Base-by-base conservation (phyloP, 73 alveolate species). In the Paramecium sexaurelia region DNA sequence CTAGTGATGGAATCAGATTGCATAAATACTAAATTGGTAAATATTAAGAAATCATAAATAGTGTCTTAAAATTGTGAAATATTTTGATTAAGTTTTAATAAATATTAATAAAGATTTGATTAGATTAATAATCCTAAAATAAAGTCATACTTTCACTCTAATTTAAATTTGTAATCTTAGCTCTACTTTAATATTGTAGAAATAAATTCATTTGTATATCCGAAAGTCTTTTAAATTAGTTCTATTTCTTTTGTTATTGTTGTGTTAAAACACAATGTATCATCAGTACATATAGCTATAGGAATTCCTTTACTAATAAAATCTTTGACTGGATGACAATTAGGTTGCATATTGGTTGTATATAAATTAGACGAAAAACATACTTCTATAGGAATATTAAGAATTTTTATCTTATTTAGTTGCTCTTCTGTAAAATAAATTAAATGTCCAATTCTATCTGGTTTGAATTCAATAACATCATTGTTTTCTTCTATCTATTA, bases 391-490 rank as follows among this genome's bases (percentile, higher is more conserved):
- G 97, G 98, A n/a, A 96, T 96, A 17, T 83, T 61, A 0, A 55
- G 24, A 29, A 61, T 94, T n/a, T 55, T 91, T n/a, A 95, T 78
- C 27, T 68, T 20, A 19, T 93, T 67, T 17, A 85, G 55, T 45
- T 92, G 71, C 8, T 95, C 92, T 24, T 85, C 68, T 11, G 87
- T 87, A 93, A 91, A 71, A 75, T 55, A 95, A 20, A 85, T 75
- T 55, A 97, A 96, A 92, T 96, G 99, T 7, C 99, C 99, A 20
- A 96, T 73, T 55, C 99, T 89, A 40, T 96, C 98, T 45, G 99
- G 99, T 56, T 73, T 87, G 85, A 96, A 95, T 7, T 93, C 95
- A 10, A 96, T 27, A 9, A 96, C 96, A 33, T 88, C 97, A 20
- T 75, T 92, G 35, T 95, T 92, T 71, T 96, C 99, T 68, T 89